Evolutionary conservation across 352 stramenopile species (phyloP), one percentile per base, ranked within the genome.

Genomic region (Phytopythium vexans): DNA sequence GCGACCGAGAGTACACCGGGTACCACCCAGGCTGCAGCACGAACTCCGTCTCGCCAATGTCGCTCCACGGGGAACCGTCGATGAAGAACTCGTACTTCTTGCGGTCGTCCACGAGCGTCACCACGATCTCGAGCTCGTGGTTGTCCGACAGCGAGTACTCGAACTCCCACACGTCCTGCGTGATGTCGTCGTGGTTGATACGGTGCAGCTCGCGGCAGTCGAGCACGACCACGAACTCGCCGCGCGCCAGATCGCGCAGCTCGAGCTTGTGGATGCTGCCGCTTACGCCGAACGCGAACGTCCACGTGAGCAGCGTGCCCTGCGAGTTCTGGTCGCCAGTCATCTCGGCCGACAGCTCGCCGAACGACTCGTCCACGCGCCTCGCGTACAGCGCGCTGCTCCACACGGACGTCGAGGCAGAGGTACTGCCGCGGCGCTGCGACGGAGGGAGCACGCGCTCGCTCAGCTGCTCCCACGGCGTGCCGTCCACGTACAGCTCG

Each of bases 21-120:
- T 88, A 88, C 77, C 79, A 92, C 6, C 77, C 77, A 0, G 66
- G 62, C 56, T 92, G 72, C 31, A 94, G 74, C 61, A 91, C 79
- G 66, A 91, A 94, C 21, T 92, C 82, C 9, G 85, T 94, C 66
- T 88, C 60, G 33, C 77, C 71, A 40, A 94, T 84, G 34, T 90
- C 79, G 16, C 40, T 64, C 82, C 82, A 94, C 4, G 70, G 59
- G 39, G 69, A 87, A 0, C 82, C 82, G 51, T 94, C 78, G 54
- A 94, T 85, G 50, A 86, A 76, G 40, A 92, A 77, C 33, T 86
- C 82, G 61, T 89, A 93, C 33, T 58, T 72, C 54, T 90, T 88
- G 43, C 69, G 56, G 6, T 88, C 73, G 31, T 75, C 71, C 49
- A 86, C 70, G 2, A 90, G 72, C 27, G 80, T 82, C 38, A 93